Evolutionary conservation across 192 early-diverging fungal species (phyloP), one percentile per base, ranked within the genome.

Genomic region (Coemansia erecta): DNA sequence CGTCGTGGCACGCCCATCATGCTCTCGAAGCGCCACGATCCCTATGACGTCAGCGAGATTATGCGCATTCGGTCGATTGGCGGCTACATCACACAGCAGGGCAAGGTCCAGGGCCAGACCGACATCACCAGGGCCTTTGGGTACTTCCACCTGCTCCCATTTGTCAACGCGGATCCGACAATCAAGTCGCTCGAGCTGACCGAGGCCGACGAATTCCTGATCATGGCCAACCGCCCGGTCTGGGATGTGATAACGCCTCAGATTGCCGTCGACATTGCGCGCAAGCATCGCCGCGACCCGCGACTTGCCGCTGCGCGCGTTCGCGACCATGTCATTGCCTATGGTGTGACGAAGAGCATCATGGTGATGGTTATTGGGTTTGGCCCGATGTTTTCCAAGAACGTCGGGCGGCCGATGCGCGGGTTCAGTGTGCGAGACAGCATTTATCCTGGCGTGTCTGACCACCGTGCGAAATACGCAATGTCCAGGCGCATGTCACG

Each of bases 361-460:
- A 87, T 92, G 82, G 92, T 95, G 15, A 94, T 95, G 92, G 82
- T 94, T 8, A 86, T 95, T 61, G 91, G 90, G 0, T 86, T 95
- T 43, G 84, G 85, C 0, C 91, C 92, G 56, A 69, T 95, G 66
- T 91, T 91, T 68, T 73, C 84, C 39, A 81, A 81, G 62, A 72
- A 81, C 35, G 64, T 59, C 1, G 64, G 66, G 5, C 77, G 72
- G 18, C 77, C 71, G 6, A 68, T 74, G 68, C 77, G 79, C 17
- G 79, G 79, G 4, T 81, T 81, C 53, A 73, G 70, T 51, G 73
- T 75, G 55, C 72, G 73, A 47, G 79, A 81, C 63, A 76, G 73
- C 59, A 58, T 81, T n/a, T 67, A 76, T 45, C 70, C 79, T 1
- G 72, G 72, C 37, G 64, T 74, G 0, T 63, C 71, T 1, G 72